Conservation (phyloP, 352 stramenopile species). For the Phytopythium mirpurense region DNA sequence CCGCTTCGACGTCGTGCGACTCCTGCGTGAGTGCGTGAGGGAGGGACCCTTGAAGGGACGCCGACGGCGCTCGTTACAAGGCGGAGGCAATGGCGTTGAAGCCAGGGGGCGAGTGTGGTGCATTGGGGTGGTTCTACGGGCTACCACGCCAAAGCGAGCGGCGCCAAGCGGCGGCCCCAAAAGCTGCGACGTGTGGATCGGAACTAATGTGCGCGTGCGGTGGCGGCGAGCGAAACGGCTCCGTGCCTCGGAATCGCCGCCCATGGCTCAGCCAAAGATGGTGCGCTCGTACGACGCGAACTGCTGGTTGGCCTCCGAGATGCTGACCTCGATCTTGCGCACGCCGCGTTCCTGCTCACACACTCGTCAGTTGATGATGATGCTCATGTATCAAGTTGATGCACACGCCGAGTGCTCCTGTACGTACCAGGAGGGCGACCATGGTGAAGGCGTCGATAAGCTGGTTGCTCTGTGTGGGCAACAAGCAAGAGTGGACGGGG, state of each 20-base stretch:
- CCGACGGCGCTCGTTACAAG: background rate
- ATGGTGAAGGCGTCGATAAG: slow-evolving; percentile 84
- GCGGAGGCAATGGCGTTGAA: too few relatives aligned
- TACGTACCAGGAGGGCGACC: slow-evolving; percentile 52
- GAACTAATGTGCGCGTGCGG: too few relatives aligned
- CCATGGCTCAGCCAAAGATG: slow-evolving; percentile 38
- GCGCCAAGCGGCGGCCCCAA: background rate
- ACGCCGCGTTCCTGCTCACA: slow-evolving; percentile 55
- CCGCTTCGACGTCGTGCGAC: too few relatives aligned
- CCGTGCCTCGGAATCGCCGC: too few relatives aligned
- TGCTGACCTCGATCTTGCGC: slow-evolving; percentile 91
- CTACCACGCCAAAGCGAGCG: background rate
- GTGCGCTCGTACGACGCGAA: slow-evolving; percentile 78
- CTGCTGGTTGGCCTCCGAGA: slow-evolving; percentile 91
- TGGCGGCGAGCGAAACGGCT: too few relatives aligned
- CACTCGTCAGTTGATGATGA: too few relatives aligned
- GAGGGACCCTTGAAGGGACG: background rate
- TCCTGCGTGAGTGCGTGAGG: background rate
- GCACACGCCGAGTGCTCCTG: background rate
- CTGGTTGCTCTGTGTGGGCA: slow-evolving; percentile 85
- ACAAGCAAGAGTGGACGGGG: too few relatives aligned
- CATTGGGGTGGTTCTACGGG: background rate
- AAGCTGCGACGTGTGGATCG: background rate
- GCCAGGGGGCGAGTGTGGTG: background rate
- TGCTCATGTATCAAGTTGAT: too few relatives aligned